Evolutionary conservation across 163 green algal genomes (phyloP), one percentile per base, ranked within the genome.

Genomic region (Chlorella variabilis): DNA sequence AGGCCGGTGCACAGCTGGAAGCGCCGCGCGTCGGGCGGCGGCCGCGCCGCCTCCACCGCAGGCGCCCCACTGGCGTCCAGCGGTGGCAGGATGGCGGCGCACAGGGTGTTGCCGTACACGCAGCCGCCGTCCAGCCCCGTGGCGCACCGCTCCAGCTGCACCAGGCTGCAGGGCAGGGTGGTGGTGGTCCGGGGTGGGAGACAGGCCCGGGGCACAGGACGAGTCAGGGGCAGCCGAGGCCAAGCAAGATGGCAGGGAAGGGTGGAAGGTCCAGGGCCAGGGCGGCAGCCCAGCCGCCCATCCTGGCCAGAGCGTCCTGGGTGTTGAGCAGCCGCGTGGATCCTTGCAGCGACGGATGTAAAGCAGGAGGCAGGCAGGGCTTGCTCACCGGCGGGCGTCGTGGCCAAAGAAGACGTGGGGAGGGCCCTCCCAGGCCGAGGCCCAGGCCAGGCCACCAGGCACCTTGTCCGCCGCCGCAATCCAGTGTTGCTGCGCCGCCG

Each of bases 351-450:
- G n/a, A n/a, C n/a, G n/a, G n/a, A n/a, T n/a, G n/a, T n/a, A n/a
- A n/a, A n/a, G n/a, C n/a, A n/a, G n/a, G n/a, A n/a, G n/a, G n/a
- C n/a, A n/a, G n/a, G n/a, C n/a, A n/a, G n/a, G n/a, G n/a, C n/a
- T n/a, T n/a, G n/a, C n/a, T n/a, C 45, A 65, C 69, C 69, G 21
- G 4, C 25, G 20, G 1, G 65, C 65, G n/a, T 96, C 91, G 74
- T 96, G 93, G 3, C 93, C 93, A 75, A 95, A 96, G 38, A 96
- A 86, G 1, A 95, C 89, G 79, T 96, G 92, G 23, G 82, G 29
- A 3, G 90, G 91, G 0, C 92, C 93, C 13, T 70, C 27, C 84
- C 86, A 94, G 23, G 81, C 17, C 9, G 58, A 29, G 4, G 71
- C 88, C 88, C 88, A 91, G 2, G 84, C 38, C 51, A 41, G 8